A percentile compares a stretch with the other conserved stretches of the same genome.
phyloP scores from a whole-genome alignment of 148 eudicot species.

The Camellia sinensis region DNA sequence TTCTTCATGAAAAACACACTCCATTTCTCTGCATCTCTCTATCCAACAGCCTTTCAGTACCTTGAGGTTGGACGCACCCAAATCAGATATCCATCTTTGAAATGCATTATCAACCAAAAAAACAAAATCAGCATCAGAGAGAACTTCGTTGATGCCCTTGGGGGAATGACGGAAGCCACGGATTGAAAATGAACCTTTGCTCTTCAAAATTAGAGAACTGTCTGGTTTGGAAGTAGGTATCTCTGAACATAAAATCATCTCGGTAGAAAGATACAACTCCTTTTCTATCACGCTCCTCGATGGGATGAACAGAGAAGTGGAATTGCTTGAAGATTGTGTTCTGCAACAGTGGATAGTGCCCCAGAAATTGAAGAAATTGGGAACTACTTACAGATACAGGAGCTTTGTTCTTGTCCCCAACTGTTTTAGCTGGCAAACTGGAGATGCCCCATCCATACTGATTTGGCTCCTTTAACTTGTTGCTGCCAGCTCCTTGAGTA shows the following conservation, averaged over 20 bases:
- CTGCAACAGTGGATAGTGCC: constrained; percentile 7
- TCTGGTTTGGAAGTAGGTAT: constrained; percentile 11
- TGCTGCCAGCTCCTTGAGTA: constrained; percentile 6
- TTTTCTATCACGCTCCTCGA: not conserved
- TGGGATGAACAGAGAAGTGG: constrained; percentile 25
- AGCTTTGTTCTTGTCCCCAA: not conserved
- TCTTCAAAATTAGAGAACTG: constrained; percentile 12
- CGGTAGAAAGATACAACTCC: not conserved
- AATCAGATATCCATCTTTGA: constrained; percentile 3
- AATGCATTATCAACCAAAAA: constrained; percentile 20
- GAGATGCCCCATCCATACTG: constrained; percentile 25
- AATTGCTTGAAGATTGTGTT: constrained; percentile 16
- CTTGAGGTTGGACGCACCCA: constrained; percentile 16
- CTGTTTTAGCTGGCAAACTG: not conserved
- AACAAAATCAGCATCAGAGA: constrained; percentile 12
- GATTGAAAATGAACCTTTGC: constrained; percentile 17
- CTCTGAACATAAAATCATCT: constrained; percentile 26
- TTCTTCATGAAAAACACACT: constrained; percentile 7
- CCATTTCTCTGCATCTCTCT: constrained; percentile 30
- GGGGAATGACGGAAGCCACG: constrained; percentile 22
- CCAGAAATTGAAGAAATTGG: constrained; percentile 18
- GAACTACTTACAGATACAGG: constrained; percentile 3
- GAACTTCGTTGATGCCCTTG: constrained; percentile 14
- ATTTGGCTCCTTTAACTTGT: not conserved
- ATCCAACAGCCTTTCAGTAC: constrained; percentile 34